Evolutionary conservation across 148 eudicot species (phyloP).

Genomic region (Arctostaphylos glauca): DNA sequence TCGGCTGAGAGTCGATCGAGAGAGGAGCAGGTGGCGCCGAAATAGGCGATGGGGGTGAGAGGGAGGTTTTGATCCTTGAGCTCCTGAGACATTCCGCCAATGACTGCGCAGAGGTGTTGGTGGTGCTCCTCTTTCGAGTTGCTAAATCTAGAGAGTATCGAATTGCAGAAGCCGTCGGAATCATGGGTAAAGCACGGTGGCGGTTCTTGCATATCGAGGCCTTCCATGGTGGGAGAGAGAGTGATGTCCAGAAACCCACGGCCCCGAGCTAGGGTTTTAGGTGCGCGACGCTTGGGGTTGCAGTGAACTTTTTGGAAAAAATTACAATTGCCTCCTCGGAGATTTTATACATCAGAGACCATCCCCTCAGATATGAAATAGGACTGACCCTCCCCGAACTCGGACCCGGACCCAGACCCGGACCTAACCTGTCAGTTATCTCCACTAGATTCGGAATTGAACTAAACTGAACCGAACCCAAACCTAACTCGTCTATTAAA

Average conservation of each 20-base stretch:
- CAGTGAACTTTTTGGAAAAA: not conserved
- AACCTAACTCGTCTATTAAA: no score
- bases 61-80: slow-evolving; percentile 56
- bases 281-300: not conserved
- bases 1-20: slow-evolving; percentile 47
- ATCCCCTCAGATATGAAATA: not conserved
- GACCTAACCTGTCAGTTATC: no score
- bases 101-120: slow-evolving; percentile 62
- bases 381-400: not conserved
- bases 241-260: not conserved
- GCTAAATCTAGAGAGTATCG: slow-evolving; percentile 45
- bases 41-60: slow-evolving; percentile 59
- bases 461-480: no score
- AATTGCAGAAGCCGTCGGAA: slow-evolving; percentile 42
- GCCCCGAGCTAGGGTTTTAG: not conserved
- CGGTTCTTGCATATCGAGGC: slow-evolving; percentile 31
- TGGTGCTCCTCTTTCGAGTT: slow-evolving; percentile 44
- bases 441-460: no score
- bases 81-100: slow-evolving; percentile 71
- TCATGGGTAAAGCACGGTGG: not conserved
- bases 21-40: slow-evolving; percentile 67
- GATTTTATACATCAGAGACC: not conserved
- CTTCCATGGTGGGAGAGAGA: slow-evolving; percentile 21
- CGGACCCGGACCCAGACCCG: no score
- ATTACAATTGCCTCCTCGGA: not conserved